Evolutionary conservation across 2,329 filamentous ascomycete species (phyloP).

Genomic region (Diaporthe longicolla): DNA sequence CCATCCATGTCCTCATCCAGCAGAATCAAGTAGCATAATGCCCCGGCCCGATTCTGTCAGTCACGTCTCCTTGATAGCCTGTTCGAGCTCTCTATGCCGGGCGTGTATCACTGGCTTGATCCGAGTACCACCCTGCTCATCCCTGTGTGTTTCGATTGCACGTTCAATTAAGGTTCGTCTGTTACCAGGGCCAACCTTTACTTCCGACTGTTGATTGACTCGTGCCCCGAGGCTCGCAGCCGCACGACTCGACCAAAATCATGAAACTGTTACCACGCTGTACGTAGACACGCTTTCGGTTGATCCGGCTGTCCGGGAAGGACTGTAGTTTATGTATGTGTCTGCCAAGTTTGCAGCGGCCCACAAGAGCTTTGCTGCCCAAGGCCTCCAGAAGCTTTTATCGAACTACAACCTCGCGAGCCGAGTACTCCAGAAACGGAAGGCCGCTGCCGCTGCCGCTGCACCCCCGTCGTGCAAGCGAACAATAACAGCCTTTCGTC

Average conservation of each 20-base stretch:
- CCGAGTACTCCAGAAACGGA: slow-evolving; percentile 5
- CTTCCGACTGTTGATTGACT: slow-evolving; percentile 28
- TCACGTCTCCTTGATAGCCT: neutral
- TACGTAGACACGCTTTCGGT: slow-evolving; percentile 7
- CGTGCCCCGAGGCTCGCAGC: slow-evolving; percentile 17
- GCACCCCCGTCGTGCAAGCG: slow-evolving; percentile 7
- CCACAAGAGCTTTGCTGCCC: slow-evolving; percentile 23
- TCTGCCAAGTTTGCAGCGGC: slow-evolving; percentile 17
- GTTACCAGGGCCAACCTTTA: slow-evolving; percentile 24
- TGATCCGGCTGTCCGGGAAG: slow-evolving; percentile 12
- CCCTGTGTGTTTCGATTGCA: slow-evolving; percentile 27
- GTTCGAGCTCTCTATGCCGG: neutral
- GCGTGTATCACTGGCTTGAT: neutral
- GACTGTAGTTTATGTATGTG: slow-evolving; percentile 1
- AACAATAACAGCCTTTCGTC: slow-evolving; percentile 22
- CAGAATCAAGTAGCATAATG: neutral
- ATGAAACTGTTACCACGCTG: slow-evolving; percentile 27
- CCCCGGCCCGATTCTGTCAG: slow-evolving; percentile 14
- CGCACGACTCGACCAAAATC: slow-evolving; percentile 32
- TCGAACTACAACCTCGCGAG: slow-evolving; percentile 22
- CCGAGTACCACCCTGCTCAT: slow-evolving; percentile 12
- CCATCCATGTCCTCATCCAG: neutral
- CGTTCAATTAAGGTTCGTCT: slow-evolving; percentile 31
- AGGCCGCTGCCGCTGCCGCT: neutral
- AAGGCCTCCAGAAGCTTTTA: slow-evolving; percentile 16